Evolutionary conservation across 306 rosid species (phyloP).

Genomic region (Rosa chinensis): DNA sequence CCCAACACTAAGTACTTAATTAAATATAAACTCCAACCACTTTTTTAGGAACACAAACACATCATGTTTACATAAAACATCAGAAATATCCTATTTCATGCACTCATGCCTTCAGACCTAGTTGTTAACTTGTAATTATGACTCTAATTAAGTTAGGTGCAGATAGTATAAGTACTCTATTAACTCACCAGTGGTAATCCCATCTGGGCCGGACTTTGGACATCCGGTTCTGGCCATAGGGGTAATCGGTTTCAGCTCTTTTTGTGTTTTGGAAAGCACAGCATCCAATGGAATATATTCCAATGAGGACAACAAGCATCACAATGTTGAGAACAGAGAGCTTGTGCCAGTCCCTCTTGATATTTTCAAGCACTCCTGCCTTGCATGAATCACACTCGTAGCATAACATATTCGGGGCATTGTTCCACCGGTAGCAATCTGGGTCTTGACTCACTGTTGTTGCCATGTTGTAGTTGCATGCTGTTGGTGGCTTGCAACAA

Average conservation of each 20-base stretch:
- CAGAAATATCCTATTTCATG: background rate
- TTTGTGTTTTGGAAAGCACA: slow-evolving; percentile 84
- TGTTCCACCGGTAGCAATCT: slow-evolving; percentile 89
- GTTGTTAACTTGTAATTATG: too few relatives aligned
- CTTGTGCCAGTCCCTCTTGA: slow-evolving; percentile 81
- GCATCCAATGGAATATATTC: slow-evolving; percentile 75
- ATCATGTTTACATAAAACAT: background rate
- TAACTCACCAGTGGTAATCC: slow-evolving; percentile 75
- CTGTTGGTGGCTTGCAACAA: slow-evolving; percentile 87
- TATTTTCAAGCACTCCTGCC: slow-evolving; percentile 79
- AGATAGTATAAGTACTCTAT: background rate
- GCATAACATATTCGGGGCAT: slow-evolving; percentile 63
- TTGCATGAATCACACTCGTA: slow-evolving; percentile 96
- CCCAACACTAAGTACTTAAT: background rate
- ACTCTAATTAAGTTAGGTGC: too few relatives aligned
- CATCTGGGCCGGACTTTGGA: slow-evolving; percentile 81
- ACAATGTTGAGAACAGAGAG: slow-evolving; percentile 69
- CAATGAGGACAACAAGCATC: slow-evolving; percentile 68
- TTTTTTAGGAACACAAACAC: background rate
- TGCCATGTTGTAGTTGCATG: slow-evolving; percentile 60
- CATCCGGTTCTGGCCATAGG: slow-evolving; percentile 69
- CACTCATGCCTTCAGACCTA: too few relatives aligned
- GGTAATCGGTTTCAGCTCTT: slow-evolving; percentile 71
- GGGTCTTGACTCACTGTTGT: slow-evolving; percentile 51
- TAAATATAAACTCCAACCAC: background rate